Evolutionary conservation across 2,329 filamentous ascomycete species (phyloP).

Genomic region (Cercospora beticola): DNA sequence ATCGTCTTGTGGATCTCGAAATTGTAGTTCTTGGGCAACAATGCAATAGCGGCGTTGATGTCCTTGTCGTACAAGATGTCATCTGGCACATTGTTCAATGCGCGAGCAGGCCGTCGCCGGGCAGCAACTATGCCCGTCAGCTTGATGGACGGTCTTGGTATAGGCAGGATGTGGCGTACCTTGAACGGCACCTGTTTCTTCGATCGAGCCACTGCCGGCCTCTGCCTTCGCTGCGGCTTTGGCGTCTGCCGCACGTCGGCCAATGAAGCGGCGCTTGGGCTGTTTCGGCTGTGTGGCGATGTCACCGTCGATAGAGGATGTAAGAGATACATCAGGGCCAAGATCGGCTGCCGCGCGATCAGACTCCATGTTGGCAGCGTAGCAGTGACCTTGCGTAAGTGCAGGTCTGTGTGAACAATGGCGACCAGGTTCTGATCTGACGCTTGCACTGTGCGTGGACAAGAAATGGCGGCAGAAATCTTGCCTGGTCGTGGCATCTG

Average conservation of each 20-base stretch:
- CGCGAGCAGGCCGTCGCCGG: slow-evolving; percentile 69
- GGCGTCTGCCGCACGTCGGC: slow-evolving; percentile 70
- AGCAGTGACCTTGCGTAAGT: neutral
- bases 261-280: slow-evolving; percentile 90
- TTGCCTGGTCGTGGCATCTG: neutral
- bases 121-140: slow-evolving; percentile 58
- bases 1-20: slow-evolving; percentile 99
- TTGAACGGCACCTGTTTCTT: slow-evolving; percentile 67
- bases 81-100: slow-evolving; percentile 86
- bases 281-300: slow-evolving; percentile 57
- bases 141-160: neutral
- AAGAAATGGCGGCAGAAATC: neutral
- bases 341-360: slow-evolving; percentile 70
- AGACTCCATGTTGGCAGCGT: slow-evolving; percentile 64
- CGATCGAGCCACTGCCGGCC: slow-evolving; percentile 40
- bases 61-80: slow-evolving; percentile 82
- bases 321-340: slow-evolving; percentile 58
- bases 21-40: slow-evolving; percentile 93
- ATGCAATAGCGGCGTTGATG: slow-evolving; percentile 80
- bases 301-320: slow-evolving; percentile 48
- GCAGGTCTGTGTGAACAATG: neutral
- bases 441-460: neutral
- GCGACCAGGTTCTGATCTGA: neutral
- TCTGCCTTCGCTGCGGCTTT: slow-evolving; percentile 51
- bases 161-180: slow-evolving; percentile 47